These are phyloP conservation scores for Auricularia auricula-judae DNA, from an alignment of 768 basidiomycete species.

Conservation along the genomic window DNA sequence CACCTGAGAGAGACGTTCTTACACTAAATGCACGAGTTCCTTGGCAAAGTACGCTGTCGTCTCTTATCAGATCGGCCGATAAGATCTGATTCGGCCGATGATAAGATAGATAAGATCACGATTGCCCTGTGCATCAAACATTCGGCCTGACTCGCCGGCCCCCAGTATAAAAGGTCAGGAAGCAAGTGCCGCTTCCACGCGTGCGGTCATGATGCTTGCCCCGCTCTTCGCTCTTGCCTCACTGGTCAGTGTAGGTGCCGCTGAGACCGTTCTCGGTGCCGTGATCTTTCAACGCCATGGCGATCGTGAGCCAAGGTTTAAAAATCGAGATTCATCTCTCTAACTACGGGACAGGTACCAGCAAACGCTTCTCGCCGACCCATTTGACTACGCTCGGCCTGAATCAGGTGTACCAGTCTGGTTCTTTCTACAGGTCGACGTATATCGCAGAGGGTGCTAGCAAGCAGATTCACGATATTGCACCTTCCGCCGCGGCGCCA, in stretches of 20 bases:
- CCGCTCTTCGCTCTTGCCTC: background rate
- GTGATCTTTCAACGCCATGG: conserved; percentile 1
- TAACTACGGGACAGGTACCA: background rate
- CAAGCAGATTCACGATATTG: background rate
- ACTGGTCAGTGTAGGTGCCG: background rate
- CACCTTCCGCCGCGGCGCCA: background rate
- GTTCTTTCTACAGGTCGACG: background rate
- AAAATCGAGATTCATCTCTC: background rate
- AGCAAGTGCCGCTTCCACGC: background rate
- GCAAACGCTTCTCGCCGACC: background rate
- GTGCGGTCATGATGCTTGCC: background rate
- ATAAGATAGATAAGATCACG: too few species aligned
- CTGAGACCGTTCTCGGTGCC: background rate
- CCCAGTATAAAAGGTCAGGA: background rate
- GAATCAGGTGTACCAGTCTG: background rate
- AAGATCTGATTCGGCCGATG: too few species aligned
- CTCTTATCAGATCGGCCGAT: too few species aligned
- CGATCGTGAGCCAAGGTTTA: background rate
- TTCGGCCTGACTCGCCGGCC: too few species aligned
- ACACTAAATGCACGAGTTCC: too few species aligned
- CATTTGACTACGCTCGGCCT: background rate
- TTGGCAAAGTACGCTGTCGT: too few species aligned
- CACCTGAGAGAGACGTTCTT: too few species aligned
- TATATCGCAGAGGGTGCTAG: background rate
- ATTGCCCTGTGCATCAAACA: too few species aligned